Conservation (phyloP, 495 filamentous ascomycete genomes). For the Aspergillus saccharolyticus region DNA sequence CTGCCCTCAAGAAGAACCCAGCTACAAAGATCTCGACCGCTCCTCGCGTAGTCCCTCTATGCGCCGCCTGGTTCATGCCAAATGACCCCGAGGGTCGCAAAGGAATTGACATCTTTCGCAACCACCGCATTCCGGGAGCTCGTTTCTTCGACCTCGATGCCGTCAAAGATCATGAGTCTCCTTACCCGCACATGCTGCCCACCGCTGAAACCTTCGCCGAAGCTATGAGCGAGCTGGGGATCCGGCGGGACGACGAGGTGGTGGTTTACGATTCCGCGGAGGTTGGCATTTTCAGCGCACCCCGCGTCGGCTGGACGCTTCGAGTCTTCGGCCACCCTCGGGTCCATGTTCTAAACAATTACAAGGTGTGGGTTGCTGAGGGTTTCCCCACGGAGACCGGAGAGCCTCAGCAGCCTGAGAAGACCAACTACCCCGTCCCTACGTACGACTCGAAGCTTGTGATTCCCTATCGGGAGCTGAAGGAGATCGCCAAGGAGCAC, state of each 20-base stretch:
- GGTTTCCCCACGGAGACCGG: conserved; percentile 77
- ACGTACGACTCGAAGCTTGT: conserved; percentile 51
- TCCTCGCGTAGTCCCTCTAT: conserved; percentile 79
- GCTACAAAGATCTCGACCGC: conserved; percentile 67
- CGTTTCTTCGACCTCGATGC: conserved; percentile 97
- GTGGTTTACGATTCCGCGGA: conserved; percentile 91
- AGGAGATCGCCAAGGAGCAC: conserved; percentile 64
- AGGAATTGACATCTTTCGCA: conserved; percentile 69
- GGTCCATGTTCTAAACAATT: conserved; percentile 92
- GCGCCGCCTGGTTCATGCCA: conserved; percentile 92
- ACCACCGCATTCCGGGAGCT: conserved; percentile 73
- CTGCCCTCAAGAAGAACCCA: conserved; percentile 73
- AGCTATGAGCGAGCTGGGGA: conserved; percentile 84
- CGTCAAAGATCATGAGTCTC: conserved; percentile 77
- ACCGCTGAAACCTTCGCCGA: conserved; percentile 70
- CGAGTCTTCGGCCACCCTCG: conserved; percentile 83
- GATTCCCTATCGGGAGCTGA: conserved; percentile 74
- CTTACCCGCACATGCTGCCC: conserved; percentile 97
- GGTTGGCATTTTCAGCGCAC: conserved; percentile 88
- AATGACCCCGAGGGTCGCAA: conserved; percentile 74
- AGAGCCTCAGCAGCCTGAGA: conserved; percentile 54
- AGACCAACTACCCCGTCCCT: conserved; percentile 52
- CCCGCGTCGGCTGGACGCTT: conserved; percentile 89
- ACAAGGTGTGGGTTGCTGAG: conserved; percentile 79
- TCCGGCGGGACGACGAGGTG: conserved; percentile 76